Evolutionary conservation across 2,329 filamentous ascomycete species (phyloP).

Genomic region (Epichloe sp.): DNA sequence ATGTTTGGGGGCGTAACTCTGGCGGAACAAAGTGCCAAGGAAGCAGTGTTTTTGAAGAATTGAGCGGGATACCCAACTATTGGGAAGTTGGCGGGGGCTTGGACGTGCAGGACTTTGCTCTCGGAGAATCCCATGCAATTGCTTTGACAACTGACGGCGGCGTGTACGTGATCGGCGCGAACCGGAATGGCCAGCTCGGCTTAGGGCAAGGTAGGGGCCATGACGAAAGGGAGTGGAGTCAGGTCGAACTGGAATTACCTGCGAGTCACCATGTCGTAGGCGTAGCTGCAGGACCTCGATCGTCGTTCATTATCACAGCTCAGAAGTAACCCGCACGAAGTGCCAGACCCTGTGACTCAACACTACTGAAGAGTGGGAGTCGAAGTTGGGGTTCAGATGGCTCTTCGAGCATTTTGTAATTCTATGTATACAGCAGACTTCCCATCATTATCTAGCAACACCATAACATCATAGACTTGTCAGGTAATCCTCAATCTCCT

Average conservation of each 20-base stretch:
- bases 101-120: constrained; percentile 42
- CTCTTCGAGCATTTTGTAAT: constrained; percentile 26
- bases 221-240: constrained; percentile 22
- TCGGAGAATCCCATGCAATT: constrained; percentile 47
- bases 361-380: not conserved
- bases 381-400: not conserved
- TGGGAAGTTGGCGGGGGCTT: constrained; percentile 31
- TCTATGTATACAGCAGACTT: constrained; percentile 31
- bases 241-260: constrained; percentile 17
- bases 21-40: constrained; percentile 10
- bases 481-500: constrained; percentile 98
- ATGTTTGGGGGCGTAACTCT: constrained; percentile 41
- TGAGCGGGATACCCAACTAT: constrained; percentile 26
- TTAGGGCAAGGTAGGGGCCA: constrained; percentile 14
- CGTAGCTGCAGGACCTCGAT: constrained; percentile 35
- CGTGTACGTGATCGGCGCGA: constrained; percentile 43
- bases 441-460: constrained; percentile 11
- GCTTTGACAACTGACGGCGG: constrained; percentile 34
- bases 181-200: constrained; percentile 47
- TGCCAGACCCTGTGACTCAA: not conserved
- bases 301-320: constrained; percentile 34
- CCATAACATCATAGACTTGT: constrained; percentile 69
- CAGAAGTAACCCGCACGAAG: not conserved
- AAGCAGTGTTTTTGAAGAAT: constrained; percentile 14
- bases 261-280: constrained; percentile 19